phyloP scores from a whole-genome alignment of 192 early-diverging fungal species.

The Coemansia sp. region DNA sequence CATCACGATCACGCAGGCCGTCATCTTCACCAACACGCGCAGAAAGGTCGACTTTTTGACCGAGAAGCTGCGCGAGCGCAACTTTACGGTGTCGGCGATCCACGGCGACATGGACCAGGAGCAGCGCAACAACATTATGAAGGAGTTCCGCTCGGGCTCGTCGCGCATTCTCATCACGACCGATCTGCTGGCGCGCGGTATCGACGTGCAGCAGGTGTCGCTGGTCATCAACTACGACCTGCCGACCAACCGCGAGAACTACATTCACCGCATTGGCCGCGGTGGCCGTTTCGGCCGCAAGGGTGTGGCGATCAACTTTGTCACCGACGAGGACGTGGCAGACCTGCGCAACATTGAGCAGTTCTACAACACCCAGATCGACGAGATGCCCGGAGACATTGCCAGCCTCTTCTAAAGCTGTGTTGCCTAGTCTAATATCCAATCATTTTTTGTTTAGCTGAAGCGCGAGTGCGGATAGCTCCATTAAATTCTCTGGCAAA shows the following conservation, averaged over 20 bases:
- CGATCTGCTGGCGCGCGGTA: slow-evolving; percentile 97
- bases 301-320: slow-evolving; percentile 99
- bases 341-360: slow-evolving; percentile 85
- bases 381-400: slow-evolving; percentile 99
- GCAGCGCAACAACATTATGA: slow-evolving; percentile 97
- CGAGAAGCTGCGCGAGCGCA: slow-evolving; percentile 84
- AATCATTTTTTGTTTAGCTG: background rate
- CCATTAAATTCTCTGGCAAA: no score
- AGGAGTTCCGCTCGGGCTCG: slow-evolving; percentile 97
- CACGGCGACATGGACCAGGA: slow-evolving; percentile 99
- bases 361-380: slow-evolving; percentile 99
- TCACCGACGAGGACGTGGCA: slow-evolving; percentile 89
- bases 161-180: slow-evolving; percentile 97
- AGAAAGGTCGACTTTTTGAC: slow-evolving; percentile 99
- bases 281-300: slow-evolving; percentile 99
- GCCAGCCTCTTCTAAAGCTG: slow-evolving; percentile 72
- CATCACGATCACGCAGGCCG: slow-evolving; percentile 96
- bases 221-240: slow-evolving; percentile 99
- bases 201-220: slow-evolving; percentile 99
- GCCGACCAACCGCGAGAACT: slow-evolving; percentile 96
- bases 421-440: background rate
- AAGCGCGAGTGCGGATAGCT: no score
- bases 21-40: slow-evolving; percentile 99
- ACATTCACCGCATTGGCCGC: slow-evolving; percentile 99
- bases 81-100: slow-evolving; percentile 97